These are phyloP conservation scores for Coemansia sp. DNA, from an alignment of 192 early-diverging fungal genomes.

Conservation along the genomic window DNA sequence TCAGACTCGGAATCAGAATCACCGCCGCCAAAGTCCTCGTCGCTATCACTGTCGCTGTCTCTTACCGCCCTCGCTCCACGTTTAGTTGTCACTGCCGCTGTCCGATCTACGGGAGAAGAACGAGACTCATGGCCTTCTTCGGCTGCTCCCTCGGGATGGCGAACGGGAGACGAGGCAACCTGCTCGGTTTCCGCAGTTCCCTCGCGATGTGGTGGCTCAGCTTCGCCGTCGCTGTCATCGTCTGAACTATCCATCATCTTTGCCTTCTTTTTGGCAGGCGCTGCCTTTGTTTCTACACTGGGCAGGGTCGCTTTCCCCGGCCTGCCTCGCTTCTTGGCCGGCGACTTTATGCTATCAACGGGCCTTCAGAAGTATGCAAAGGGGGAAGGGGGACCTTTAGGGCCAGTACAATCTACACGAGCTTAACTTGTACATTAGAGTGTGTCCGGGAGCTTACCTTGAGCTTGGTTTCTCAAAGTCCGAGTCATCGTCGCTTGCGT, in stretches of 20 bases:
- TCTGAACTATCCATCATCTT: neutral
- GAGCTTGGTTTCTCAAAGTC: slow-evolving; percentile 22
- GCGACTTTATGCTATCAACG: neutral
- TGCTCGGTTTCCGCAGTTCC: neutral
- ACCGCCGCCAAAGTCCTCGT: neutral
- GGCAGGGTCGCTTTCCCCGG: neutral
- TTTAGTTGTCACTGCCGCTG: neutral
- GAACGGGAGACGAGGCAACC: neutral
- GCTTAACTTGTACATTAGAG: too few relatives aligned
- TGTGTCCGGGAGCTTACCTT: neutral
- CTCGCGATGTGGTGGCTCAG: neutral
- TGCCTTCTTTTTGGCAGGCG: neutral
- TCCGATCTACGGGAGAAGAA: neutral
- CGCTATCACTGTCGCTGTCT: slow-evolving; percentile 1
- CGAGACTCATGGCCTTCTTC: neutral
- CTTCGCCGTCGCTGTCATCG: neutral
- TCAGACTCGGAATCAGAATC: slow-evolving; percentile 15
- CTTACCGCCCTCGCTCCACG: neutral
- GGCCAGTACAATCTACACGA: too few relatives aligned
- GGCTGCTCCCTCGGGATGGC: neutral
- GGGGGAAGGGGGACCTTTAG: too few relatives aligned
- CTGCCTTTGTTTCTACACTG: neutral
- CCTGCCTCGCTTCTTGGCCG: neutral
- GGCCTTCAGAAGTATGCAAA: neutral
- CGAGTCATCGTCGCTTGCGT: slow-evolving; percentile 29